Conservation (phyloP, 805 yeast genomes). For the Candida wancherniae region DNA sequence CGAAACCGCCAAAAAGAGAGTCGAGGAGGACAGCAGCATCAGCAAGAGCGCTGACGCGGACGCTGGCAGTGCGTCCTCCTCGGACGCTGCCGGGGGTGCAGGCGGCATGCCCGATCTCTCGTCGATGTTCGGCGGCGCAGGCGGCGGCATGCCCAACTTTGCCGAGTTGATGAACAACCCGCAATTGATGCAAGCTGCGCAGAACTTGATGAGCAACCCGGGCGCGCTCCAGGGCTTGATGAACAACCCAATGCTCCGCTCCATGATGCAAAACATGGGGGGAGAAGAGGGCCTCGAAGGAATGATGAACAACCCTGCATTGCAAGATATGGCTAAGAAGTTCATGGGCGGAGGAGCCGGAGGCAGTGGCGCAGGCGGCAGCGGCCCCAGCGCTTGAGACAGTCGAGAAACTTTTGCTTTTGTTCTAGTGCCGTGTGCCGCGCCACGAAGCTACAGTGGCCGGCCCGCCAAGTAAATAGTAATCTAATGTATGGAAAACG, state of each 20-base stretch:
- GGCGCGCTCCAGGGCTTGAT: conserved; percentile 65
- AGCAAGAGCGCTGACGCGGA: conserved; percentile 21
- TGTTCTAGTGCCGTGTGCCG: no score
- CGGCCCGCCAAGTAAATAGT: no score
- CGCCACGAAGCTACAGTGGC: no score
- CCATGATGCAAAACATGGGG: conserved; percentile 78
- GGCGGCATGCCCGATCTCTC: conserved; percentile 74
- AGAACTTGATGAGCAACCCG: conserved; percentile 83
- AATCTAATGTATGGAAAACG: no score
- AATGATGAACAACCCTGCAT: conserved; percentile 76
- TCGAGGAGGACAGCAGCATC: conserved; percentile 54
- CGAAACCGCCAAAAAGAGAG: conserved; percentile 87
- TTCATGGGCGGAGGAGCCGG: conserved; percentile 51
- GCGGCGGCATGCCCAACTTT: conserved; percentile 69
- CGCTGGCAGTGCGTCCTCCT: conserved; percentile 25
- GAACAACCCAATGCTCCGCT: conserved; percentile 74
- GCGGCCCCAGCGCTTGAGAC: no score
- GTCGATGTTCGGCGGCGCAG: conserved; percentile 57
- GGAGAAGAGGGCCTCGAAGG: conserved; percentile 54
- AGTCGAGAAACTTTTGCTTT: no score
- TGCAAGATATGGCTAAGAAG: conserved; percentile 57
- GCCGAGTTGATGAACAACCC: conserved; percentile 42
- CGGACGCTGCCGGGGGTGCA: conserved; percentile 36
- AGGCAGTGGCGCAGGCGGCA: conserved; percentile 1
- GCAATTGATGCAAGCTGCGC: conserved; percentile 86